Evolutionary conservation across 208 protist species (phyloP).

Genomic region (Leishmania major): DNA sequence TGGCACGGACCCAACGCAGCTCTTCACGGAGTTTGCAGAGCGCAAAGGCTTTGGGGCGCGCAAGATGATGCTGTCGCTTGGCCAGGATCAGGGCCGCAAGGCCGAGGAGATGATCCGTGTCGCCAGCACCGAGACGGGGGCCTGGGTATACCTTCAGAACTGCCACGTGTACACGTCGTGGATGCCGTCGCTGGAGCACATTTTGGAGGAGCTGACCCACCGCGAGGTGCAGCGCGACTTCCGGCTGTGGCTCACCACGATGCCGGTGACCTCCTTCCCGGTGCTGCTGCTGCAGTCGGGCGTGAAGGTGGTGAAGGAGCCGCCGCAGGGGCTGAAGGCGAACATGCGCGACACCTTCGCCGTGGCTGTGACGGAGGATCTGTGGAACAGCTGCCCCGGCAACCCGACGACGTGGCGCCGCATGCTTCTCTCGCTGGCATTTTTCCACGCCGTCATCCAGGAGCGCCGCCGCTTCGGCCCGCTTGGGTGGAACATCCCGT

Average conservation of each 20-base stretch:
- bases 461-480: constrained; percentile 95
- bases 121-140: constrained; percentile 63
- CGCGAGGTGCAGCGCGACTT: constrained; percentile 91
- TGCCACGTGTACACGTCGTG: constrained; percentile 95
- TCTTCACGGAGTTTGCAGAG: constrained; percentile 94
- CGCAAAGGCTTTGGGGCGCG: constrained; percentile 90
- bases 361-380: constrained; percentile 60
- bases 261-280: constrained; percentile 93
- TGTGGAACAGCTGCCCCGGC: constrained; percentile 82
- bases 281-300: constrained; percentile 94
- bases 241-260: constrained; percentile 96
- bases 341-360: constrained; percentile 93
- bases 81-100: constrained; percentile 95
- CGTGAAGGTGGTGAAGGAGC: constrained; percentile 97
- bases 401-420: constrained; percentile 90
- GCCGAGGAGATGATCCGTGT: constrained; percentile 90
- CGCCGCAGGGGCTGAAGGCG: constrained; percentile 95
- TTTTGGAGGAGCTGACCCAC: constrained; percentile 82
- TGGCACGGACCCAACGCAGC: constrained; percentile 93
- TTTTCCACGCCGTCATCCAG: constrained; percentile 95
- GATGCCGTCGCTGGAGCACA: constrained; percentile 94
- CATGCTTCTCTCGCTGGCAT: constrained; percentile 95
- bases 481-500: constrained; percentile 96
- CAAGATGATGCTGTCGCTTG: constrained; percentile 93
- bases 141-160: constrained; percentile 97